Conservation (phyloP, 306 rosid species). For the Pueraria montana region DNA sequence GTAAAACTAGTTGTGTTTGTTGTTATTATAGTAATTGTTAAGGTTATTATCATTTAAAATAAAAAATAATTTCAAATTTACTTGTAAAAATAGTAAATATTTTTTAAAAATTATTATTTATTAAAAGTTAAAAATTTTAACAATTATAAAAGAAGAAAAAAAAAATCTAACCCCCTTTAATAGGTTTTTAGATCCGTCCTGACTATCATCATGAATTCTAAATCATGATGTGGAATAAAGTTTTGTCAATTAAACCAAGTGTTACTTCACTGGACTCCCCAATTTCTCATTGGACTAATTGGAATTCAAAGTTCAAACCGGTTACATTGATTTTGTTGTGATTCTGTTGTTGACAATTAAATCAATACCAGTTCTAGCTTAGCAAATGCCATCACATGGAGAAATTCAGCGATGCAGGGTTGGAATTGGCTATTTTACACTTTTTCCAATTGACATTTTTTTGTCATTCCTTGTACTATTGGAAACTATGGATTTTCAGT, state of each 20-base stretch:
- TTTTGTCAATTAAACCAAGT: neutral
- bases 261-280: neutral
- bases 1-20: too few relatives aligned
- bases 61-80: too few relatives aligned
- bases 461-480: neutral
- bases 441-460: neutral
- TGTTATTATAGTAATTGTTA: too few relatives aligned
- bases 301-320: neutral
- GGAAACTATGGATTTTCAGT: neutral
- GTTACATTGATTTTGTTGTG: neutral
- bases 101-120: too few relatives aligned
- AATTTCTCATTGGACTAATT: neutral
- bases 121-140: too few relatives aligned
- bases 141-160: too few relatives aligned
- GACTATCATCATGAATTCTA: neutral
- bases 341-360: neutral
- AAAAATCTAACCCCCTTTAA: too few relatives aligned
- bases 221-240: neutral
- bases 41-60: too few relatives aligned
- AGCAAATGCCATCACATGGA: neutral
- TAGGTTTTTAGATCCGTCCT: too few relatives aligned
- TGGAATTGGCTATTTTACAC: neutral
- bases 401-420: neutral
- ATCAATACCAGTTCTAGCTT: neutral
- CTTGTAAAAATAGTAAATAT: too few relatives aligned